These are phyloP conservation scores for Cinnamomum micranthum DNA, from an alignment of 164 flowering plant genomes.

Conservation along the genomic window DNA sequence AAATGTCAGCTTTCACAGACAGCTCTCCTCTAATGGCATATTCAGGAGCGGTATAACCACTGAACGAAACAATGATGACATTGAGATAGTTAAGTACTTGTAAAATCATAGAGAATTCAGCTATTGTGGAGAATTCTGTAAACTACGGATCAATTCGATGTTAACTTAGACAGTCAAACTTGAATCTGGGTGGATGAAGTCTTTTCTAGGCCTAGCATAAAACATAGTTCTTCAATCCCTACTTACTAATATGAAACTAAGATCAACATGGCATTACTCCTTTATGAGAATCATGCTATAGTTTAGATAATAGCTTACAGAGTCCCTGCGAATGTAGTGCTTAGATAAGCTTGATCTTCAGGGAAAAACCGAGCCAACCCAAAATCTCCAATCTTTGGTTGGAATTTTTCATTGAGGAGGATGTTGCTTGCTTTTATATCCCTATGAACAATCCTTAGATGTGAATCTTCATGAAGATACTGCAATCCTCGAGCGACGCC, in stretches of 20 bases:
- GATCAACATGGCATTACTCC: not conserved
- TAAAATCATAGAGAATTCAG: not conserved
- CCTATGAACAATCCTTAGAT: constrained; percentile 55
- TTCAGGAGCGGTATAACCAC: constrained; percentile 71
- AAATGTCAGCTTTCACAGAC: constrained; percentile 67
- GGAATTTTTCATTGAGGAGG: constrained; percentile 58
- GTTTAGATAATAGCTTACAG: constrained; percentile 29
- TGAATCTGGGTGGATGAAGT: too few relatives aligned
- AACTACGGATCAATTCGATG: not conserved
- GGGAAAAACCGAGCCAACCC: constrained; percentile 69
- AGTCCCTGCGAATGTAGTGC: constrained; percentile 72
- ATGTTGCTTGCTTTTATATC: constrained; percentile 76
- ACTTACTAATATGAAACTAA: not conserved
- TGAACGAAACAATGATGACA: constrained; percentile 16
- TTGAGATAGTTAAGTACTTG: not conserved
- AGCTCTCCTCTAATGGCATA: constrained; percentile 68
- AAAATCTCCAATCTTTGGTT: constrained; percentile 62
- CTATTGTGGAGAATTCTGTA: not conserved
- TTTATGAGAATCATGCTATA: not conserved
- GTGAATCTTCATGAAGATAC: constrained; percentile 68
- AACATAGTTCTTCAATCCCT: too few relatives aligned
- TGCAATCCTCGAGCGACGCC: constrained; percentile 66
- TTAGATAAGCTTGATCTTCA: constrained; percentile 60
- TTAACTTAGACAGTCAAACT: too few relatives aligned
- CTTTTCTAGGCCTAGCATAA: too few relatives aligned